Conservation (phyloP, 2,329 filamentous ascomycete genomes). For the Colletotrichum caudatum region DNA sequence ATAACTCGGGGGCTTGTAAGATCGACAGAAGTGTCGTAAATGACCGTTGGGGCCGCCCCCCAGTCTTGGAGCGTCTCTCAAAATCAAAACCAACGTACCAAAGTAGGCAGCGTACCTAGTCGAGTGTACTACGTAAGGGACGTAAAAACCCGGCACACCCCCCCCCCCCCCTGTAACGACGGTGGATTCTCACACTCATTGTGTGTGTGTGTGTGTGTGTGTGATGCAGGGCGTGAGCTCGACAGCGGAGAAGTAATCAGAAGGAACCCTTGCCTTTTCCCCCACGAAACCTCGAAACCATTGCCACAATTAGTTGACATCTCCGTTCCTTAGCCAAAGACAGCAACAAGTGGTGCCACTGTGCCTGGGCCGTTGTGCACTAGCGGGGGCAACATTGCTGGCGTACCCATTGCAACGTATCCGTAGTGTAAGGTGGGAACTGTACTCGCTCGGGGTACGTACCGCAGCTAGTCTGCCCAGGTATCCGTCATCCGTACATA, state of each 20-base stretch:
- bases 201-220: background rate
- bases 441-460: constrained; percentile 1
- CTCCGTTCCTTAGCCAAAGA: constrained; percentile 26
- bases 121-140: background rate
- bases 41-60: background rate
- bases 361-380: constrained; percentile 12
- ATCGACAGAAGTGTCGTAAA: constrained; percentile 4
- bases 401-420: no score
- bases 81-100: constrained; percentile 8
- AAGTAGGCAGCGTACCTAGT: no score
- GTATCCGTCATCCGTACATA: no score
- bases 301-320: constrained; percentile 37
- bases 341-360: constrained; percentile 1
- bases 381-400: constrained; percentile 1
- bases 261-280: constrained; percentile 20
- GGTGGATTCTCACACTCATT: background rate
- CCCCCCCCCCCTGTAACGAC: background rate
- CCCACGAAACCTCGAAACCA: constrained; percentile 37
- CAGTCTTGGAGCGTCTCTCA: constrained; percentile 10
- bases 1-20: constrained; percentile 10
- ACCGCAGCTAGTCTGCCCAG: constrained; percentile 2
- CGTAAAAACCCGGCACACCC: background rate
- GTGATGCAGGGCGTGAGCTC: constrained; percentile 11
- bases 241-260: constrained; percentile 33
- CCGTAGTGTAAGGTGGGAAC: no score